These are phyloP conservation scores for Parietichytrium sp. DNA, from an alignment of 108 stramenopile genomes.

Conservation along the genomic window DNA sequence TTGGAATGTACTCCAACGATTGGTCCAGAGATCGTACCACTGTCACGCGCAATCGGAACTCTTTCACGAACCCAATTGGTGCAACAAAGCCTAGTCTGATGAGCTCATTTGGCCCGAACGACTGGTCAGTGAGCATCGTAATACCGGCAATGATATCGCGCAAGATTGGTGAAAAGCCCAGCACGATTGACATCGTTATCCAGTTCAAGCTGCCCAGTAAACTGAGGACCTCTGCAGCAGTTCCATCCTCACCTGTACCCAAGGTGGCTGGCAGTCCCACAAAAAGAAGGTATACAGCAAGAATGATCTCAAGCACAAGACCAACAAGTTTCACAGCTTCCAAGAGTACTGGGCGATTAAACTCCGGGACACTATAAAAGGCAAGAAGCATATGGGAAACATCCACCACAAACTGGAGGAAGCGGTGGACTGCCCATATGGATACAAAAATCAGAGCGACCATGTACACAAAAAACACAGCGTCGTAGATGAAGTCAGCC, in stretches of 20 bases:
- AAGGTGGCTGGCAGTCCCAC: not conserved
- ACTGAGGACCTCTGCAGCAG: not conserved
- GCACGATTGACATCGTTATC: constrained; percentile 34
- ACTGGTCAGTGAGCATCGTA: not conserved
- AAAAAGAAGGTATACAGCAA: not conserved
- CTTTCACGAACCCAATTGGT: not conserved
- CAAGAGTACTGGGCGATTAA: constrained; percentile 19
- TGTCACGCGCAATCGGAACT: not conserved
- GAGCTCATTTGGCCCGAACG: not conserved
- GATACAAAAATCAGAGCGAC: not conserved
- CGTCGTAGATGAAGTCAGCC: not conserved
- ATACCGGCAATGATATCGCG: constrained; percentile 11
- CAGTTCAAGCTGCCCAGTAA: not conserved
- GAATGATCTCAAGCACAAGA: not conserved
- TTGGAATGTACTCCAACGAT: not conserved
- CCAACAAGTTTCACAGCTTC: not conserved
- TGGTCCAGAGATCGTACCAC: constrained; percentile 14
- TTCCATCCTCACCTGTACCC: not conserved
- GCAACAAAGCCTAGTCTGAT: constrained; percentile 2
- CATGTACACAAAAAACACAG: not conserved
- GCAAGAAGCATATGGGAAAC: not conserved
- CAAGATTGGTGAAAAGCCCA: constrained; percentile 1
- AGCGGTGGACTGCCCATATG: not conserved
- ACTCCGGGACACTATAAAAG: not conserved
- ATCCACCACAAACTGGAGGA: not conserved